A percentile compares a stretch with the other conserved stretches of the same genome.
Evolutionary conservation across 371 early-diverging fungal genomes (phyloP).

Genomic region (Haplosporangium sp.): DNA sequence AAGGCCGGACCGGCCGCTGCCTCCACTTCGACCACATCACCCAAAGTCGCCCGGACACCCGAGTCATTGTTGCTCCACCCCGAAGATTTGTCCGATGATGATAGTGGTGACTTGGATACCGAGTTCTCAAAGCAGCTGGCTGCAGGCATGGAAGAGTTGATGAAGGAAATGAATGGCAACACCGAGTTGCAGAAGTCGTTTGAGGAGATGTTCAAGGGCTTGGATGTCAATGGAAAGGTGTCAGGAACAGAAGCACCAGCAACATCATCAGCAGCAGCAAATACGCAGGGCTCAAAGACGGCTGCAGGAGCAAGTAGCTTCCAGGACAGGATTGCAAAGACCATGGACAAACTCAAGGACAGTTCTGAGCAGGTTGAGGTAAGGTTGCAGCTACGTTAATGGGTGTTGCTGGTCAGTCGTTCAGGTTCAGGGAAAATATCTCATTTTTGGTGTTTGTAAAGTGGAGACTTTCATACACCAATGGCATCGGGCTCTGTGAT

Average conservation of each 20-base stretch:
- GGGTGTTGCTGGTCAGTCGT: neutral
- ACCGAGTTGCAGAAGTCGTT: slow-evolving; percentile 70
- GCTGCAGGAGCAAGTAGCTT: slow-evolving; percentile 57
- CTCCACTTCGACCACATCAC: slow-evolving; percentile 31
- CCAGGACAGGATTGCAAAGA: slow-evolving; percentile 84
- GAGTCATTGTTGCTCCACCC: slow-evolving; percentile 46
- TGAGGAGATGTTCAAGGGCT: slow-evolving; percentile 69
- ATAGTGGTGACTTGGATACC: slow-evolving; percentile 57
- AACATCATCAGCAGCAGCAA: neutral
- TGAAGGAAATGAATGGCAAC: slow-evolving; percentile 67
- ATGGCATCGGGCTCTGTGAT: slow-evolving; percentile 24
- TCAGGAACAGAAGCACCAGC: slow-evolving; percentile 17
- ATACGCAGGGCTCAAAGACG: neutral
- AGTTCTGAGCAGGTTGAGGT: slow-evolving; percentile 86
- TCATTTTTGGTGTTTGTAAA: neutral
- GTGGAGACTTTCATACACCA: neutral
- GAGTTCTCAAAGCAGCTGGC: slow-evolving; percentile 84
- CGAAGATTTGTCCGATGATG: slow-evolving; percentile 35
- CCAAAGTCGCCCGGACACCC: slow-evolving; percentile 37
- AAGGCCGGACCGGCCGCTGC: slow-evolving; percentile 21
- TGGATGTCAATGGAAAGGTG: slow-evolving; percentile 55
- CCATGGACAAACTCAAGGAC: slow-evolving; percentile 87
- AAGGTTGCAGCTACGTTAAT: slow-evolving; percentile 32
- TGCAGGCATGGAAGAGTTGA: slow-evolving; percentile 80
- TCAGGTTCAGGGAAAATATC: neutral